phyloP scores from a whole-genome alignment of 2,329 filamentous ascomycete species.

The Didymella lethalis region DNA sequence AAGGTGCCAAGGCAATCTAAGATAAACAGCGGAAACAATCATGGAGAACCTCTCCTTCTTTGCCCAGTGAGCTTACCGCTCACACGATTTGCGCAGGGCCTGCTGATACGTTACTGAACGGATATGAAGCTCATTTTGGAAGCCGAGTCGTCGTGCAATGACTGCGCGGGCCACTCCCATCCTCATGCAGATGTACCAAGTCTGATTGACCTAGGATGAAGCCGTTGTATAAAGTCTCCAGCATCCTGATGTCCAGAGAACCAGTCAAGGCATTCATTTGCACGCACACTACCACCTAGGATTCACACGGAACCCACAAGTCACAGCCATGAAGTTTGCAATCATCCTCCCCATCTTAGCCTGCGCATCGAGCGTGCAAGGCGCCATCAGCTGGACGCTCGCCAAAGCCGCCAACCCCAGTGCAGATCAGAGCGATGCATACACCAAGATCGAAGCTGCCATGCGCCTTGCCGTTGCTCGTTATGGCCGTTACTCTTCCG shows the following conservation, averaged over 20 bases:
- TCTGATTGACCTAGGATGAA: not conserved
- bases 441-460: constrained; percentile 42
- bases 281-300: too few relatives aligned
- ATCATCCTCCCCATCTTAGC: constrained; percentile 30
- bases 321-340: constrained; percentile 13
- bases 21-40: constrained; percentile 1
- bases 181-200: too few relatives aligned
- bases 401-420: constrained; percentile 40
- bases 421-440: constrained; percentile 45
- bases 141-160: constrained; percentile 11
- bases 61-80: not conserved
- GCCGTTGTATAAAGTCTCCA: constrained; percentile 4
- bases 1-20: constrained; percentile 19
- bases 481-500: constrained; percentile 34
- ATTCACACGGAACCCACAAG: too few relatives aligned
- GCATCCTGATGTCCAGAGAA: not conserved
- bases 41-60: not conserved
- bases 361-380: constrained; percentile 32
- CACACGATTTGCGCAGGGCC: not conserved
- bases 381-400: constrained; percentile 39
- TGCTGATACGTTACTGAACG: not conserved
- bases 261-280: too few relatives aligned
- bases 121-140: constrained; percentile 2
- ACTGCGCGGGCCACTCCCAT: not conserved
- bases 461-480: constrained; percentile 43